Conservation (phyloP, 805 yeast species). For the Kluyveromyces nonfermentans region DNA sequence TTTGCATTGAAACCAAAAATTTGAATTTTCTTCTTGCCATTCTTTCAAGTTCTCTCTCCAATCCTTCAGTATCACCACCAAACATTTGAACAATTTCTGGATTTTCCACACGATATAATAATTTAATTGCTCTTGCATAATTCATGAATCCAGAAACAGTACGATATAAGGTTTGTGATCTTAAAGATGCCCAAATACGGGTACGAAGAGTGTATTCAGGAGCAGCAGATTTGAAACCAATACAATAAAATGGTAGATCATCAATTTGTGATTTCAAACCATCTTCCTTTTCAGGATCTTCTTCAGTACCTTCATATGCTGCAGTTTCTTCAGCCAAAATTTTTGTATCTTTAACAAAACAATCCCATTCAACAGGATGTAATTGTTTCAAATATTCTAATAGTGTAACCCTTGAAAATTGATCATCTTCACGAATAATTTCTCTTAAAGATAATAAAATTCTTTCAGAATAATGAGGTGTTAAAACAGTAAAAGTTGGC, state of each 20-base stretch:
- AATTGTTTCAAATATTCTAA: conserved; percentile 90
- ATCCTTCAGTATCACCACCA: conserved; percentile 96
- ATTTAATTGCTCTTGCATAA: conserved; percentile 90
- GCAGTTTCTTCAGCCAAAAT: conserved; percentile 92
- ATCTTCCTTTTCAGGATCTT: conserved; percentile 48
- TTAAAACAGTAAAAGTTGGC: conserved; percentile 97
- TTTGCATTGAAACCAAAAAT: conserved; percentile 79
- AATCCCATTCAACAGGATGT: conserved; percentile 96
- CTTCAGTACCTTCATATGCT: conserved; percentile 45
- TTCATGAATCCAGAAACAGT: conserved; percentile 98
- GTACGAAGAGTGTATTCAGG: conserved; percentile 95
- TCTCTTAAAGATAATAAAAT: conserved; percentile 88
- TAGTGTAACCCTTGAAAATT: conserved; percentile 87
- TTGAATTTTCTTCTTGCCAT: conserved; percentile 81
- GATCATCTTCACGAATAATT: conserved; percentile 94
- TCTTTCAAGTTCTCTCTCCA: conserved; percentile 86
- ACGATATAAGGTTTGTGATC: conserved; percentile 94
- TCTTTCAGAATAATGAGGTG: conserved; percentile 95
- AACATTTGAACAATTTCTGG: conserved; percentile 95
- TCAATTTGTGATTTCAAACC: conserved; percentile 76
- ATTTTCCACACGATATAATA: conserved; percentile 88
- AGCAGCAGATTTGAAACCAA: conserved; percentile 96
- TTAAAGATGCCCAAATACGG: conserved; percentile 95
- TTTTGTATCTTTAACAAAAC: conserved; percentile 93
- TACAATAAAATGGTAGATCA: conserved; percentile 88